A percentile compares a stretch with the other conserved stretches of the same genome.
Evolutionary conservation across 2,329 filamentous ascomycete genomes (phyloP).

Genomic region (Cladorrhinum sp.): DNA sequence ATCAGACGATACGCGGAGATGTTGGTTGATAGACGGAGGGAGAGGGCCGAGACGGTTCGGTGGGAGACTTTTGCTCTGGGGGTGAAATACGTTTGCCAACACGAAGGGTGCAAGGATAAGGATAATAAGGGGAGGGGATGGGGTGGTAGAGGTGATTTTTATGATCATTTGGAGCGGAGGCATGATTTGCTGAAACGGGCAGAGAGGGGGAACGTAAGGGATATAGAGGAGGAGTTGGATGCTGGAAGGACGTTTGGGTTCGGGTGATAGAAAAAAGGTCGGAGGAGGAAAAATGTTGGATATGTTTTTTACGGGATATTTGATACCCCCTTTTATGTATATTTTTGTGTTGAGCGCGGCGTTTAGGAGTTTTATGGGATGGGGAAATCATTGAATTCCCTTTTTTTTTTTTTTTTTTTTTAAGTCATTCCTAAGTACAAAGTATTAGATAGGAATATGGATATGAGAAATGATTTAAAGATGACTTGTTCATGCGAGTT

Average conservation of each 20-base stretch:
- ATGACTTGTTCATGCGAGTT: neutral
- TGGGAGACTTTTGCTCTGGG: slow-evolving; percentile 29
- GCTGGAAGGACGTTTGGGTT: slow-evolving; percentile 25
- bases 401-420: neutral
- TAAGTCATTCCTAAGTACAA: neutral
- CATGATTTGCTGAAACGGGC: slow-evolving; percentile 20
- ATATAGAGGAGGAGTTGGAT: slow-evolving; percentile 26
- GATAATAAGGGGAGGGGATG: slow-evolving; percentile 12
- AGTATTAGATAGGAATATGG: neutral
- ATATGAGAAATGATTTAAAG: neutral
- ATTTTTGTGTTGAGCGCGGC: slow-evolving; percentile 2
- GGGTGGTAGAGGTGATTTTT: slow-evolving; percentile 24
- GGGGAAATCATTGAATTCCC: neutral
- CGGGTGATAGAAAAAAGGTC: slow-evolving; percentile 3
- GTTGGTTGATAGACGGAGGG: slow-evolving; percentile 21
- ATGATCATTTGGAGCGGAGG: slow-evolving; percentile 25
- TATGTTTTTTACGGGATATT: neutral
- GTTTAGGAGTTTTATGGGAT: neutral
- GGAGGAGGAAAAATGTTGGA: neutral
- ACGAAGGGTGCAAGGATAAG: slow-evolving; percentile 19
- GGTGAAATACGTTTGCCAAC: slow-evolving; percentile 24
- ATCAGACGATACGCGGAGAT: slow-evolving; percentile 20
- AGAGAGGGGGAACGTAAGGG: slow-evolving; percentile 12
- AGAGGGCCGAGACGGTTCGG: slow-evolving; percentile 21
- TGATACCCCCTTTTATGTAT: neutral